These are phyloP conservation scores for Arxiozyma slooffiae DNA, from an alignment of 1,139 yeast species.

Conservation along the genomic window DNA sequence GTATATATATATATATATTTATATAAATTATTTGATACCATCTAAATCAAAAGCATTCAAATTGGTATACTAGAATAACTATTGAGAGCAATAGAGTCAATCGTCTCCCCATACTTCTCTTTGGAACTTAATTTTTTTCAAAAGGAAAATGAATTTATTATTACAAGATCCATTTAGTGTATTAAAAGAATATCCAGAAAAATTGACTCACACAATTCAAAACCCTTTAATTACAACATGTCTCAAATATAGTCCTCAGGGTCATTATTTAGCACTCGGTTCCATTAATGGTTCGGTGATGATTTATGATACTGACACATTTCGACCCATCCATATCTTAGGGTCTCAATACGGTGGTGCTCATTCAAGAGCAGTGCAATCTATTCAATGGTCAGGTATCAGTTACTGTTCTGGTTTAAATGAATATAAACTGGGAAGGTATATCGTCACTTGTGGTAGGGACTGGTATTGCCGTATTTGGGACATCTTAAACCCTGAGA, in stretches of 20 bases:
- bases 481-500: constrained; percentile 50
- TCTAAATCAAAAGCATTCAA: too few species aligned
- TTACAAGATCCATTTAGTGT: constrained; percentile 87
- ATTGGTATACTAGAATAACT: too few species aligned
- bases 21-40: too few species aligned
- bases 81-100: too few species aligned
- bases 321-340: constrained; percentile 32
- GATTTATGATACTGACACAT: constrained; percentile 65
- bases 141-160: constrained; percentile 52
- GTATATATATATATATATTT: too few species aligned
- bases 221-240: constrained; percentile 61
- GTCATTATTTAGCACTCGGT: constrained; percentile 87
- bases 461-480: constrained; percentile 80
- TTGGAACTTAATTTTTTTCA: too few species aligned
- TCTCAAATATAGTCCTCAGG: constrained; percentile 61
- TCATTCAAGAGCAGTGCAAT: constrained; percentile 68
- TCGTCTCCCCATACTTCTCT: too few species aligned
- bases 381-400: constrained; percentile 51
- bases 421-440: constrained; percentile 46
- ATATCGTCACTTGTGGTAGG: constrained; percentile 61
- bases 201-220: constrained; percentile 54
- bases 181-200: constrained; percentile 86
- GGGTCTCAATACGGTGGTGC: constrained; percentile 39
- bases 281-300: constrained; percentile 68
- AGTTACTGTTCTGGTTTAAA: background rate